Base-by-base conservation (phyloP, 306 rosid species). In the Begonia fuchsioides region DNA sequence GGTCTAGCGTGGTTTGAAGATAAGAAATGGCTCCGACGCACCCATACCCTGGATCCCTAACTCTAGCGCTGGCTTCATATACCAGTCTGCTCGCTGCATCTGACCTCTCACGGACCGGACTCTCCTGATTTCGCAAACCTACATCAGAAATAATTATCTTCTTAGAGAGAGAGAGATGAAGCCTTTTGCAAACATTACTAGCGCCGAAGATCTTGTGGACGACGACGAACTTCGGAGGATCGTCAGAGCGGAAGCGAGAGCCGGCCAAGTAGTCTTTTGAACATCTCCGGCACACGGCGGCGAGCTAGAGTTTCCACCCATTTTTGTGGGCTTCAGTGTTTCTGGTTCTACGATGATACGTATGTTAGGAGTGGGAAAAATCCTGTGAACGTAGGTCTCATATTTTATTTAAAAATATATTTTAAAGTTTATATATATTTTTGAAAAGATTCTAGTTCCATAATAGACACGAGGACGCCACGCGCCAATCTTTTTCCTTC, bases 381-480 rank as follows among this genome's bases (percentile, higher is more conserved):
- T n/a, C n/a, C n/a, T n/a, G n/a, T n/a, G n/a, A n/a, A n/a, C n/a
- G n/a, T n/a, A n/a, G n/a, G n/a, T n/a, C n/a, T n/a, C n/a, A n/a
- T n/a, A n/a, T n/a, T n/a, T n/a, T n/a, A n/a, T n/a, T n/a, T n/a
- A n/a, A n/a, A n/a, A n/a, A n/a, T n/a, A n/a, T n/a, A n/a, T n/a
- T n/a, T n/a, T n/a, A n/a, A n/a, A n/a, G n/a, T n/a, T n/a, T n/a
- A n/a, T n/a, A n/a, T n/a, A n/a, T n/a, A n/a, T n/a, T n/a, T n/a
- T n/a, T n/a, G n/a, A n/a, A n/a, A n/a, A n/a, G n/a, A n/a, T n/a
- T n/a, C n/a, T n/a, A n/a, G n/a, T n/a, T n/a, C n/a, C n/a, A n/a
- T n/a, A n/a, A 47, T 47, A 39, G 51, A 66, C 92, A 79, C 75
- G 76, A 70, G 92, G 52, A 1, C 1, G 73, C 74, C 96, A 87